Base-by-base conservation (phyloP, 352 stramenopile genomes). In the Thalassiosira livingstoniorum region DNA sequence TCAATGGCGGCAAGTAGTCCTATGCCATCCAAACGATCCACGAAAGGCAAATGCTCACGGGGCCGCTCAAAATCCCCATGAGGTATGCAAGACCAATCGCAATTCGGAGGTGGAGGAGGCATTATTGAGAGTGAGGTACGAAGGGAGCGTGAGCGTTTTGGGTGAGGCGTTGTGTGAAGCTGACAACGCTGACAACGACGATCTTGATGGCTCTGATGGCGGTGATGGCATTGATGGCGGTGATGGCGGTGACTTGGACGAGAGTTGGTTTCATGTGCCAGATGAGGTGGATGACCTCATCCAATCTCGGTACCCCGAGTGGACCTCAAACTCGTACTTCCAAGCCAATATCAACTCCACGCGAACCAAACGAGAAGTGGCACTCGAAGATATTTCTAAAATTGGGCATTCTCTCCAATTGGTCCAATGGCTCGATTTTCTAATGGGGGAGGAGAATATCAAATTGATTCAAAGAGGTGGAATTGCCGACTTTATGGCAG, bases 161-260 rank as follows among this genome's bases (percentile, higher is more conserved):
- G 70, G 39, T 0, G 70, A 78, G 29, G 70, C 70, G 37, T 62
- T 78, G 39, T 78, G 70, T n/a, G 39, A 62, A 35, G 70, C 32
- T 37, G 68, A 54, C 23, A 51, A 34, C 0, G 1, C 7, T 13
- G 18, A 43, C 27, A n/a, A n/a, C n/a, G n/a, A n/a, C n/a, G n/a
- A n/a, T n/a, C n/a, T n/a, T n/a, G n/a, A n/a, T n/a, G n/a, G n/a
- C n/a, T n/a, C n/a, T n/a, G n/a, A n/a, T n/a, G n/a, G n/a, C n/a
- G n/a, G n/a, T n/a, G n/a, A n/a, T n/a, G n/a, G n/a, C n/a, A n/a
- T n/a, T n/a, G n/a, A n/a, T n/a, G n/a, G n/a, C n/a, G n/a, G n/a
- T n/a, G n/a, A n/a, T n/a, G n/a, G n/a, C n/a, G n/a, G n/a, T n/a
- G n/a, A n/a, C n/a, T n/a, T n/a, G n/a, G n/a, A n/a, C n/a, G n/a